Base-by-base conservation (phyloP, 2,329 filamentous ascomycete species). In the Lachnellula cervina region DNA sequence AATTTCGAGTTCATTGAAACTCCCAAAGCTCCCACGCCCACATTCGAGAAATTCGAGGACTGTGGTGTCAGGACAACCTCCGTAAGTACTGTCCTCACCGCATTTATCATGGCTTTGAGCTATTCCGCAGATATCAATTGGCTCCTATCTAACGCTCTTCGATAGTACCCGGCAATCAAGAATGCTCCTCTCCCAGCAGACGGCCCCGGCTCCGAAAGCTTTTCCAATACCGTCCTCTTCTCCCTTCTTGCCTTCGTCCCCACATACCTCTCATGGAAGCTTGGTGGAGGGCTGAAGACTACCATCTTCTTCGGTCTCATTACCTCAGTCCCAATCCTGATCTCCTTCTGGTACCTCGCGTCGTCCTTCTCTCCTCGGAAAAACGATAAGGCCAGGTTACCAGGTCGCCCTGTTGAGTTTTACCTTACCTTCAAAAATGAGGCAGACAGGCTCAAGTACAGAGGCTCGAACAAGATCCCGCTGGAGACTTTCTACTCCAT, bases 401-500 rank as follows among this genome's bases (percentile, higher is more conserved):
- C 93, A 49, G 92, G 91, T 65, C 88, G 87, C 59, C 89, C 90
- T 52, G 84, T 97, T 62, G 92, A 97, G 75, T 82, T 92, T 77
- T 97, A 97, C 77, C 83, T 94, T 64, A 86, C 82, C 59, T 94
- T 94, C 80, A 89, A 90, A 68, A 78, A 77, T 59, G 72, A 77
- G 49, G 76, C 77, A 61, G 80, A 84, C 67, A 74, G 73, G 58
- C 70, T 76, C 67, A 90, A 86, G 75, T 94, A 90, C 76, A 80
- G 81, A 64, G 89, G 89, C 72, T 81, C 80, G 73, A 88, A 82
- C 76, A 92, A 88, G 77, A 90, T 94, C 59, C 87, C 90, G 53
- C 87, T 95, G 79, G 87, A 96, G 78, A 95, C 90, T 23, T 97
- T 97, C 80, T 86, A 95, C 71, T 92, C 97, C 76, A 96, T 93